phyloP scores from a whole-genome alignment of 2,329 filamentous ascomycete species.

The Aspergillus floridensis region DNA sequence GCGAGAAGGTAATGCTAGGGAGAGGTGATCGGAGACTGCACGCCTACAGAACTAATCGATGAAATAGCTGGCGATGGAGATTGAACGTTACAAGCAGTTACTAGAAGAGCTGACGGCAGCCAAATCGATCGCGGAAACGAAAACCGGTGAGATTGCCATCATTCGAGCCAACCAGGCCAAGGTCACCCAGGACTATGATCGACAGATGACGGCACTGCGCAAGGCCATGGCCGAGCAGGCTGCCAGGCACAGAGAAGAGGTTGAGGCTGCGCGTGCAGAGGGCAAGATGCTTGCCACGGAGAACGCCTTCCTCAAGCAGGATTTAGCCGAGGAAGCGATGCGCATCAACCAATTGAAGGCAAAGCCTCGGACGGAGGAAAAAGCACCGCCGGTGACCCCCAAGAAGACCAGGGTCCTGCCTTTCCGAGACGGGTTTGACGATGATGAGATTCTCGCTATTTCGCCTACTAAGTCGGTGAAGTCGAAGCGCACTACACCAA shows the following conservation, averaged over 20 bases:
- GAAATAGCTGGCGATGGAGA: conserved; percentile 39
- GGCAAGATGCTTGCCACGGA: conserved; percentile 57
- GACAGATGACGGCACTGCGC: conserved; percentile 52
- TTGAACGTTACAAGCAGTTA: conserved; percentile 40
- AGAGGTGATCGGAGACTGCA: not conserved
- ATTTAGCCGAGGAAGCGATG: conserved; percentile 56
- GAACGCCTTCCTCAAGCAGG: conserved; percentile 60
- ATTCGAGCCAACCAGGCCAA: conserved; percentile 58
- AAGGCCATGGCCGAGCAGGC: conserved; percentile 54
- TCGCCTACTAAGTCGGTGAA: conserved; percentile 55
- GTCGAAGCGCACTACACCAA: conserved; percentile 55
- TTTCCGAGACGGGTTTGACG: conserved; percentile 63
- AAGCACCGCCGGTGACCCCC: conserved; percentile 48
- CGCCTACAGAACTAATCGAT: conserved; percentile 10
- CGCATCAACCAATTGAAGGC: conserved; percentile 44
- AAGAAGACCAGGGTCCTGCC: conserved; percentile 49
- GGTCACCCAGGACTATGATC: conserved; percentile 53
- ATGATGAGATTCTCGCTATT: conserved; percentile 56
- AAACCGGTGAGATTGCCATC: conserved; percentile 61
- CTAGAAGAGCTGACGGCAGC: conserved; percentile 39
- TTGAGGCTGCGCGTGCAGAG: conserved; percentile 55
- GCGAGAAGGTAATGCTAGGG: conserved; percentile 26
- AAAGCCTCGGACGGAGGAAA: conserved; percentile 37
- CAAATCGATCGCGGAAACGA: conserved; percentile 46
- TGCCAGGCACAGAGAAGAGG: conserved; percentile 53